Percentiles rank a stretch among this genome's conserved stretches.
These are phyloP conservation scores for Litsea cubeba DNA, from an alignment of 164 flowering plant genomes.

Conservation along the genomic window DNA sequence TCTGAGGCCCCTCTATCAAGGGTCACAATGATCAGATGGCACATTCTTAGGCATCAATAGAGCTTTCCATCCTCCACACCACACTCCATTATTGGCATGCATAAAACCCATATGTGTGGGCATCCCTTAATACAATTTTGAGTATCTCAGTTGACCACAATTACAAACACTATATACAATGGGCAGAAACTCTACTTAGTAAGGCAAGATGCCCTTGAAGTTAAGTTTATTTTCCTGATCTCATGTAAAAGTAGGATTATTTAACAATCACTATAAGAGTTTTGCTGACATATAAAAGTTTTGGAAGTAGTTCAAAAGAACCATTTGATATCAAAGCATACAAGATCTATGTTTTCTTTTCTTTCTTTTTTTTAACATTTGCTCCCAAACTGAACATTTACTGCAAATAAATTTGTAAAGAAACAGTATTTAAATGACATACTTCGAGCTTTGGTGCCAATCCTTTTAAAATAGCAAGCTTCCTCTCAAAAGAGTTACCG, in stretches of 20 bases:
- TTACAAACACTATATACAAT: not conserved
- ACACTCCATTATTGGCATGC: too few species aligned
- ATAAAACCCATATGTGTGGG: too few species aligned
- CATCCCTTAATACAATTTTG: not conserved
- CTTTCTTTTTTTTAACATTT: not conserved
- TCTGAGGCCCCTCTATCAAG: too few species aligned
- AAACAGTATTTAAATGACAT: slow-evolving; percentile 17
- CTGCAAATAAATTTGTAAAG: not conserved
- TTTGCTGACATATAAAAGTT: not conserved
- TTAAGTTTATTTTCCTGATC: not conserved
- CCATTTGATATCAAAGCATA: not conserved
- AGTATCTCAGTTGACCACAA: not conserved
- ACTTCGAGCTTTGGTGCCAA: slow-evolving; percentile 33
- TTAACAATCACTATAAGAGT: too few species aligned
- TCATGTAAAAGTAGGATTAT: not conserved
- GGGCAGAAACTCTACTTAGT: not conserved
- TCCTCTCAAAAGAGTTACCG: slow-evolving; percentile 73
- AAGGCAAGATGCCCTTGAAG: not conserved
- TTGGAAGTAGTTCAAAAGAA: not conserved
- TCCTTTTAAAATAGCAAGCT: slow-evolving; percentile 64
- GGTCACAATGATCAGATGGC: too few species aligned
- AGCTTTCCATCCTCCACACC: too few species aligned
- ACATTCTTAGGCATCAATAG: too few species aligned
- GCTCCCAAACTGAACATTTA: not conserved
- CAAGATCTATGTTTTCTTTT: not conserved